Base-by-base conservation (phyloP, 164 flowering plant genomes). In the Magnolia kwangsiensis region DNA sequence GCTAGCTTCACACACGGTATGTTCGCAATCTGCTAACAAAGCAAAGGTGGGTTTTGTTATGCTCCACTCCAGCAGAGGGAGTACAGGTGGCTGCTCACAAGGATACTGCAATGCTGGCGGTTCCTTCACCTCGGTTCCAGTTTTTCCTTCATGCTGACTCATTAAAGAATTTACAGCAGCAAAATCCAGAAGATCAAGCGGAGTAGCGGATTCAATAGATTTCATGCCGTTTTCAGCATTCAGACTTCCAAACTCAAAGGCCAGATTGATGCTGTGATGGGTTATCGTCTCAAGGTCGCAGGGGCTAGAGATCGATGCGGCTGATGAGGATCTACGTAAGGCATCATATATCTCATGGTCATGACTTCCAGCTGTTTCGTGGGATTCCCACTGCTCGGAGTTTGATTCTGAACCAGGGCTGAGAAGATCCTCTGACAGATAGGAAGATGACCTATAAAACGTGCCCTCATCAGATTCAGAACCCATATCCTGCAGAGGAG, bases 381-480 rank as follows among this genome's bases (percentile, higher is more conserved):
- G 79, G 73, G 86, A 87, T 76, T 89, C 97, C 97, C 98, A 93
- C 79, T 84, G 84, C 74, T 91, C 97, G 70, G 98, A 92, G 76
- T 86, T 84, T 63, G 92, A 88, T 20, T 87, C 91, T 51, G 98
- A 93, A 23, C 75, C 82, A 71, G 82, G 82, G 71, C 92, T 87
- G 63, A 72, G 84, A 79, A 80, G 77, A 81, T 86, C 94, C 72
- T 89, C 94, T 14, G 98, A 92, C 68, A 77, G 74, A 76, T 78
- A 87, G 64, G 91, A 86, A 78, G 93, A 89, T 79, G 97, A 91
- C 85, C 89, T 82, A 79, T 88, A 89, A 78, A 94, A 92, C 13
- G 94, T 89, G 75, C 92, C 93, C 81, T 89, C 90, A 77, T 94
- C 99, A 78, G 97, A 91, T 14, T 89, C 92, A 31, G 83, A 86